Base-by-base conservation (phyloP, 75 land plant genomes). In the Chamaecyparis obtusa region DNA sequence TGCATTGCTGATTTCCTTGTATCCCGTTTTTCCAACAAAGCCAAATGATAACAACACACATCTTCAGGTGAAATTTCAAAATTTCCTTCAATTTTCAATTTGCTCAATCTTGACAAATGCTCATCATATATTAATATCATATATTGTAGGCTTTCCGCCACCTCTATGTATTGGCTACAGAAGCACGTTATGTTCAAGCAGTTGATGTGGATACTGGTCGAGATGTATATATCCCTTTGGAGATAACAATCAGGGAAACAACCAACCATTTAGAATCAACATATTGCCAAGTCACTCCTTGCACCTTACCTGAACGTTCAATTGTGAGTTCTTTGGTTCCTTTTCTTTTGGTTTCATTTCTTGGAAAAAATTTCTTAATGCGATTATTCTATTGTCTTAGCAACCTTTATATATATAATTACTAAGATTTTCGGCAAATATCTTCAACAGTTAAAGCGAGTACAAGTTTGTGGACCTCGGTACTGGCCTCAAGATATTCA, bases 41-140 rank as follows among this genome's bases (percentile, higher is more conserved):
- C 98, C 99, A 81, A 96, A 93, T 94, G 99, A 98, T 85, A 96
- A 98, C 85, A 93, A 97, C 14, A 97, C 99, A 80, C 99, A 97
- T 88, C 96, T 98, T 60, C 99, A 97, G 98, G 99, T 95, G 89
- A 16, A 43, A 43, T 48, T 37, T 30, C 15, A n/a, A 43, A 30
- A 8, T 83, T 51, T 19, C 11, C 17, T 33, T 36, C 19, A 78
- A 9, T 36, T 56, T n/a, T 51, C 71, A 57, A 81, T 35, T 55
- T 49, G 64, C 37, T 55, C 21, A 84, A 32, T 84, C 41, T 84
- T 48, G 3, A 55, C 41, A 5, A 54, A 84, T 54, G 36, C 16
- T 56, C 27, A 55, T 27, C 24, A 15, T 33, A 35, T 24, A 36
- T 33, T 51, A 15, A 16, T 84, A 55, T 0, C 33, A 35, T 54